A percentile compares a stretch with the other conserved stretches of the same genome.
Conservation (phyloP, 2,329 filamentous ascomycete species). For the Sclerotinia trifoliorum region DNA sequence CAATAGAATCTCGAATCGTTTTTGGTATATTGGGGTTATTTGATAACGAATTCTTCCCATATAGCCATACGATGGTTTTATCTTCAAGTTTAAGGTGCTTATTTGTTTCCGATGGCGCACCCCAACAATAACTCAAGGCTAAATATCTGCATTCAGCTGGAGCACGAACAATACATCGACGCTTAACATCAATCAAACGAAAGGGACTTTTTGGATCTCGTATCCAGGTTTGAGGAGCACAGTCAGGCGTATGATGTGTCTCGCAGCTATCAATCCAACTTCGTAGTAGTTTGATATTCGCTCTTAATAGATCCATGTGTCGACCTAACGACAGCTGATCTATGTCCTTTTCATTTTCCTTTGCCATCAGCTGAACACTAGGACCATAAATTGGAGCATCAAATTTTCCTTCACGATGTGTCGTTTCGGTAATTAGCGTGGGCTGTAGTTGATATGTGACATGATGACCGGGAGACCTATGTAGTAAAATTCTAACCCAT, state of each 20-base stretch:
- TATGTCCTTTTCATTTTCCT: neutral
- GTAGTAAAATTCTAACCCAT: neutral
- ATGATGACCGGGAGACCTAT: neutral
- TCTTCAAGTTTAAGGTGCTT: conserved; percentile 9
- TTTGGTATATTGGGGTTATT: conserved; percentile 18
- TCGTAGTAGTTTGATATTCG: neutral
- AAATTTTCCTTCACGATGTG: neutral
- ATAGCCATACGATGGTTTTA: conserved; percentile 4
- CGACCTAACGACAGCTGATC: neutral
- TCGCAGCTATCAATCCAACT: conserved; percentile 8
- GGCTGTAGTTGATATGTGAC: conserved; percentile 5
- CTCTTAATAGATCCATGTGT: neutral
- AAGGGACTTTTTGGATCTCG: neutral
- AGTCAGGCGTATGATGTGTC: conserved; percentile 3
- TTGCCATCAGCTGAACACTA: neutral
- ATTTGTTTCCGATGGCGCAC: conserved; percentile 5
- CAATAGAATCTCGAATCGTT: conserved; percentile 28
- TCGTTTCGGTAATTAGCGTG: neutral
- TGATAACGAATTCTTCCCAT: neutral
- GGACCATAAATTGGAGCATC: neutral
- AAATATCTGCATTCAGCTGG: conserved; percentile 10
- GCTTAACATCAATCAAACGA: conserved; percentile 12
- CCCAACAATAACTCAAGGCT: conserved; percentile 13
- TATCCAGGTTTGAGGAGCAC: neutral
- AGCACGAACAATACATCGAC: conserved; percentile 11